Evolutionary conservation across 2,329 filamentous ascomycete genomes (phyloP).

Genomic region (Berkeleyomyces basicola): DNA sequence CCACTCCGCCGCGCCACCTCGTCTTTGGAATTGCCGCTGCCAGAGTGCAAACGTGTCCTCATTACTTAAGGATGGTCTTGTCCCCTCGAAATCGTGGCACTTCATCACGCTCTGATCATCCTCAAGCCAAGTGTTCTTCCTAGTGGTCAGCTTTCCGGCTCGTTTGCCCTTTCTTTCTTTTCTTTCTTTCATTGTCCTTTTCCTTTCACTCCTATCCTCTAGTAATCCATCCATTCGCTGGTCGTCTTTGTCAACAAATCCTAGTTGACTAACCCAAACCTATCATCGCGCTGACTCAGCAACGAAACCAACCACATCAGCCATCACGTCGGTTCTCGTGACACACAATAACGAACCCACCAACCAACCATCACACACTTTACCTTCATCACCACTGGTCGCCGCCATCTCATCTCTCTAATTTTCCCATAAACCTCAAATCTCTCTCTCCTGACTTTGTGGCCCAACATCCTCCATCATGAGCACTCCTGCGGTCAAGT

Average conservation of each 20-base stretch:
- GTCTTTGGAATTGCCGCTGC: not conserved
- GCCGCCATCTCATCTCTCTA: no score
- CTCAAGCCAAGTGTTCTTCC: conserved; percentile 13
- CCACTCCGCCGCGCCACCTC: not conserved
- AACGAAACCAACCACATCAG: conserved; percentile 2
- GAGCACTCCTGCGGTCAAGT: conserved; percentile 28
- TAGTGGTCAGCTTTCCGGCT: not conserved
- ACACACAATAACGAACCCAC: not conserved
- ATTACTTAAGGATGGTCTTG: conserved; percentile 14
- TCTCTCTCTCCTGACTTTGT: not conserved
- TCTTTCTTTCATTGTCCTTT: not conserved
- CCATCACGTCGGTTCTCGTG: not conserved
- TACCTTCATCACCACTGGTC: no score
- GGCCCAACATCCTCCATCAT: conserved; percentile 16
- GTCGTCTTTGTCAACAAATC: not conserved
- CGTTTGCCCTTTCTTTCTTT: not conserved
- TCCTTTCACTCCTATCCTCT: not conserved
- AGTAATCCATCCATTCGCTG: not conserved
- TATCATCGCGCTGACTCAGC: conserved; percentile 9
- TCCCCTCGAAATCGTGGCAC: not conserved
- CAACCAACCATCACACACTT: not conserved
- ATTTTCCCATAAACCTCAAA: not conserved
- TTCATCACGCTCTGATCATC: conserved; percentile 3
- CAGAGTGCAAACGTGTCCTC: conserved; percentile 14
- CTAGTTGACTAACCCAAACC: not conserved